Conservation (phyloP, 139 green algal genomes). For the Trebouxia sp. region DNA sequence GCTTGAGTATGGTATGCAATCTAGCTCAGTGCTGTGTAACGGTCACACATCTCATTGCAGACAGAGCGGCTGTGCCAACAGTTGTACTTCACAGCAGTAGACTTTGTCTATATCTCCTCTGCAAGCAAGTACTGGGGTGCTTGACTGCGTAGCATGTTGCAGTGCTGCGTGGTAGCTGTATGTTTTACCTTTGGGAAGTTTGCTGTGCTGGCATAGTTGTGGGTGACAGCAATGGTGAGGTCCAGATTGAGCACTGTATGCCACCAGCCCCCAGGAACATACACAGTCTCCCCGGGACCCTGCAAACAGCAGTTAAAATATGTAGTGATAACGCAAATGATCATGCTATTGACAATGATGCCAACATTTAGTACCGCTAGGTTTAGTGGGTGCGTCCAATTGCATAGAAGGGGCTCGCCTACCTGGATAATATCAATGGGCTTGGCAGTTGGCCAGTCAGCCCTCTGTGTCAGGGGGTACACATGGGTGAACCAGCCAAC, state of each 20-base stretch:
- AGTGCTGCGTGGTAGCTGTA: neutral
- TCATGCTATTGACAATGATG: neutral
- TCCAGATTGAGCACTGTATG: constrained; percentile 84
- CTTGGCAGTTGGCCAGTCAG: constrained; percentile 56
- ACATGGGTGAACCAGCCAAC: constrained; percentile 76
- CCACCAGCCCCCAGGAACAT: constrained; percentile 80
- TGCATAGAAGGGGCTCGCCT: neutral
- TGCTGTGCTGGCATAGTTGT: constrained; percentile 68
- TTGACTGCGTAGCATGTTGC: neutral
- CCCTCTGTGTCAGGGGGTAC: constrained; percentile 59
- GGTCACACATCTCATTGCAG: too few relatives aligned
- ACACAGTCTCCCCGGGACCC: constrained; percentile 73
- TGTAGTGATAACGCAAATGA: neutral
- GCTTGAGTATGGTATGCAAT: too few relatives aligned
- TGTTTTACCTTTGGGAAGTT: constrained; percentile 65
- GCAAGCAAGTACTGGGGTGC: neutral
- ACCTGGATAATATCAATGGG: constrained; percentile 69
- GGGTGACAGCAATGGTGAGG: constrained; percentile 74
- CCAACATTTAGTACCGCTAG: too few relatives aligned
- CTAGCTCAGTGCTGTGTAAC: too few relatives aligned
- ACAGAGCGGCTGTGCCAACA: neutral
- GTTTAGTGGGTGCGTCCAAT: neutral
- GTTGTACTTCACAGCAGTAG: neutral
- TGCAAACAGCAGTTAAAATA: constrained; percentile 12
- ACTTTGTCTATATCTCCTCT: neutral